phyloP scores from a whole-genome alignment of 2,329 filamentous ascomycete genomes.

The Emergomyces orientalis region DNA sequence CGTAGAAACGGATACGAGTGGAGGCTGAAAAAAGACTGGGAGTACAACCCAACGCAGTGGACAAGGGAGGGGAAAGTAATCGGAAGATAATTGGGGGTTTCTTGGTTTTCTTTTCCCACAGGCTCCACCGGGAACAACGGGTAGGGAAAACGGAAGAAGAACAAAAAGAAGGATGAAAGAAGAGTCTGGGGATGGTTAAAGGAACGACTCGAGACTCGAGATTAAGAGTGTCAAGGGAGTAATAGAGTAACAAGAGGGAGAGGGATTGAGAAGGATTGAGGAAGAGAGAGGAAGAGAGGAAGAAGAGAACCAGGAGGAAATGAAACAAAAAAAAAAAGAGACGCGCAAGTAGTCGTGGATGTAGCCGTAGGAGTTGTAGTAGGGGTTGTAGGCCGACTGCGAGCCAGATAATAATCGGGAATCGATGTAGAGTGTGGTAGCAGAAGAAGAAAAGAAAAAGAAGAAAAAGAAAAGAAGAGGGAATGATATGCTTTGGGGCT shows the following conservation, averaged over 20 bases:
- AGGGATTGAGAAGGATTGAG: constrained; percentile 5
- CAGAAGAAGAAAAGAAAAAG: neutral
- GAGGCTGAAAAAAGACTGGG: constrained; percentile 2
- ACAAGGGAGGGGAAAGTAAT: constrained; percentile 2
- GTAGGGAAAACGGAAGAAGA: constrained; percentile 13
- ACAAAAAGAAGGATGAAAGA: constrained; percentile 12
- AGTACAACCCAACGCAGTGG: neutral
- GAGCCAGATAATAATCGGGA: neutral
- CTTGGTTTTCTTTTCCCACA: neutral
- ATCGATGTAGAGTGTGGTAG: neutral
- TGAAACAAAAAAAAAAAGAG: neutral
- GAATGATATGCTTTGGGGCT: neutral
- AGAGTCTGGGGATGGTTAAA: neutral
- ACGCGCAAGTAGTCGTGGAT: no score
- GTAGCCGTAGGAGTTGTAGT: no score
- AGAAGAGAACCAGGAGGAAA: neutral
- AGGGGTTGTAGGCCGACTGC: neutral
- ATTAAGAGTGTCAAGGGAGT: neutral
- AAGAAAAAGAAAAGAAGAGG: neutral
- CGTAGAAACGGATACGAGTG: constrained; percentile 1
- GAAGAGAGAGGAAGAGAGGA: neutral
- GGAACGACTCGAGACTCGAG: constrained; percentile 2
- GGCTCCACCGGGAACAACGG: constrained; percentile 9
- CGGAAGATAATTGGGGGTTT: neutral
- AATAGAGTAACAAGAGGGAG: neutral